Evolutionary conservation across 345 rosid species (phyloP).

Genomic region (Citrus hindsii): DNA sequence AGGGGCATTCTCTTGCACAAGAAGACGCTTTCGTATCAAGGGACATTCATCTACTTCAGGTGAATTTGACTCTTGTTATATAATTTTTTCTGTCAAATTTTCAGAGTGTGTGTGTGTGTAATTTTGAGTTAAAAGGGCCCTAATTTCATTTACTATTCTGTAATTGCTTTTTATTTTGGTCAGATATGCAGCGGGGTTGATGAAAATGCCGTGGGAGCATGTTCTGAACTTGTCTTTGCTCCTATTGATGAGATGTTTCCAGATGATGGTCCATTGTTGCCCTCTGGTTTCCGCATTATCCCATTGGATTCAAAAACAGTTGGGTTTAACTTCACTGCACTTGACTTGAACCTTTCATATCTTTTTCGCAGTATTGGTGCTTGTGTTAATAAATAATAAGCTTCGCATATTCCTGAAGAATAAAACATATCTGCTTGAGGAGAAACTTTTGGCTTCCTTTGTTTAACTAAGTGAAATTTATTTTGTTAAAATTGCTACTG

Average conservation of each 20-base stretch:
- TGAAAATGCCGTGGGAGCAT: slow-evolving; percentile 85
- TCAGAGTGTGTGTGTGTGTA: not conserved
- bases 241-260: slow-evolving; percentile 99
- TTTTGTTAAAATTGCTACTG: not conserved
- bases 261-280: slow-evolving; percentile 91
- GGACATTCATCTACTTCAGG: slow-evolving; percentile 97
- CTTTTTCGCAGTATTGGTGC: not conserved
- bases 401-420: not conserved
- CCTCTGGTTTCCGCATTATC: slow-evolving; percentile 96
- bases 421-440: not conserved
- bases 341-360: not conserved
- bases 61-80: slow-evolving; percentile 13
- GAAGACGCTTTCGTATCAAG: slow-evolving; percentile 93
- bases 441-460: not conserved
- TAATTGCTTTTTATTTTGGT: slow-evolving; percentile 2
- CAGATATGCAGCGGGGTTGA: slow-evolving; percentile 96
- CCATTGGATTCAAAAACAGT: slow-evolving; percentile 91
- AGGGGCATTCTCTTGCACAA: slow-evolving; percentile 90
- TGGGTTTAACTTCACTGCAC: slow-evolving; percentile 13
- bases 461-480: not conserved
- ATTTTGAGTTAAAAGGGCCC: not conserved
- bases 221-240: slow-evolving; percentile 92
- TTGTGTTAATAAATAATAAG: not conserved
- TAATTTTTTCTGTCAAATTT: not conserved
- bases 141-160: not conserved